These are phyloP conservation scores for Ganoderma sinense DNA, from an alignment of 1,284 basidiomycete genomes.

Conservation along the genomic window DNA sequence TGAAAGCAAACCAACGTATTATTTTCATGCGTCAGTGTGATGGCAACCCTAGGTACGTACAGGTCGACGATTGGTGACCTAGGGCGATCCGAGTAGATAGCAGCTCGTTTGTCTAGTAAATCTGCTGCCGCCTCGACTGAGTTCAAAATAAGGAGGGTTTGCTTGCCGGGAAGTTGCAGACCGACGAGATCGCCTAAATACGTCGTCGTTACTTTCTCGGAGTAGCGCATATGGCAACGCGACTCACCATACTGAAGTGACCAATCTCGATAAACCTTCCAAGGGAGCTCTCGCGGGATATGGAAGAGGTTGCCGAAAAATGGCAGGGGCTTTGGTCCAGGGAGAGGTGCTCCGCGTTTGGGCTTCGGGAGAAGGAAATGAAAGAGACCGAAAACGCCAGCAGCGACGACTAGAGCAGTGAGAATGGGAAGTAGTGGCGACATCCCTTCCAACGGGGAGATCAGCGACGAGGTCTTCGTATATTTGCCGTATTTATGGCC, in stretches of 20 bases:
- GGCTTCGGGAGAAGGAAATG: background rate
- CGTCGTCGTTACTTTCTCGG: too few relatives aligned
- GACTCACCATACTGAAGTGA: slow-evolving; percentile 14
- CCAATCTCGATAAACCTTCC: slow-evolving; percentile 19
- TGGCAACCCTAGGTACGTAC: background rate
- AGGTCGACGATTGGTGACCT: slow-evolving; percentile 14
- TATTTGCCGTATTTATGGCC: background rate
- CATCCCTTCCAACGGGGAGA: background rate
- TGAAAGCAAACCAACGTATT: background rate
- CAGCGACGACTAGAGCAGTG: background rate
- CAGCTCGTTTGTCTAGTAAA: slow-evolving; percentile 19
- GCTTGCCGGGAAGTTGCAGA: slow-evolving; percentile 11
- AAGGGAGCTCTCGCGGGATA: slow-evolving; percentile 11
- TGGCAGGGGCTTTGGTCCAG: slow-evolving; percentile 16
- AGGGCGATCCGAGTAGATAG: slow-evolving; percentile 18
- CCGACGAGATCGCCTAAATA: slow-evolving; percentile 13
- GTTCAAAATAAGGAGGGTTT: slow-evolving; percentile 14
- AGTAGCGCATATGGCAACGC: background rate
- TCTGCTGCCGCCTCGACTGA: slow-evolving; percentile 14
- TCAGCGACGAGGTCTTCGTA: background rate
- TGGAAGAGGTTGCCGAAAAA: slow-evolving; percentile 17
- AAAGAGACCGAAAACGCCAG: background rate
- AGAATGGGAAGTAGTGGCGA: background rate
- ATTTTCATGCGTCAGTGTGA: background rate
- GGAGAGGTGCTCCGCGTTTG: background rate